phyloP scores from a whole-genome alignment of 2,329 filamentous ascomycete genomes.

The Rhexocercosporidium sp. region DNA sequence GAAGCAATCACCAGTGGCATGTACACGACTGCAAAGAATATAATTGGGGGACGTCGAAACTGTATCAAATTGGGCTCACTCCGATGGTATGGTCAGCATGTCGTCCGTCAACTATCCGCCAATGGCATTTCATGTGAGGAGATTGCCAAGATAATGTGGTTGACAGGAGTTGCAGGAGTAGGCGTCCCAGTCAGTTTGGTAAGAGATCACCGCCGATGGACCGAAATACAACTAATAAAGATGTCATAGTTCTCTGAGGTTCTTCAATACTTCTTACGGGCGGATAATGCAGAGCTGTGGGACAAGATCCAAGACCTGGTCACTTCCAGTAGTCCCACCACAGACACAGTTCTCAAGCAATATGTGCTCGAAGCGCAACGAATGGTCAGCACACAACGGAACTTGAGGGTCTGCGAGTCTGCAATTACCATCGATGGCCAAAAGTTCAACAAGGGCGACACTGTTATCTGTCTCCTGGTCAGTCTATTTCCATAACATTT shows the following conservation, averaged over 20 bases:
- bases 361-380: constrained; percentile 18
- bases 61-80: constrained; percentile 37
- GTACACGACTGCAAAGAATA: background rate
- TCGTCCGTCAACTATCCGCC: constrained; percentile 68
- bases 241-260: constrained; percentile 13
- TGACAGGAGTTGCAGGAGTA: constrained; percentile 7
- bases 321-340: constrained; percentile 38
- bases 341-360: constrained; percentile 5
- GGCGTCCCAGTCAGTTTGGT: constrained; percentile 12
- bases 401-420: constrained; percentile 1
- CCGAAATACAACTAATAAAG: background rate
- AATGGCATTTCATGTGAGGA: constrained; percentile 65
- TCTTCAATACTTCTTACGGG: constrained; percentile 13
- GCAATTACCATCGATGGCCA: background rate
- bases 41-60: background rate
- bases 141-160: constrained; percentile 49
- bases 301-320: constrained; percentile 42
- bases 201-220: background rate
- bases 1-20: background rate
- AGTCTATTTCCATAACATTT: background rate
- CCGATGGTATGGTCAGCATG: constrained; percentile 62
- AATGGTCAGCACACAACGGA: constrained; percentile 1
- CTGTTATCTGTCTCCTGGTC: background rate
- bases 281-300: constrained; percentile 12
- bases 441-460: background rate